Evolutionary conservation across 441 rosid genomes (phyloP).

Genomic region (Croton laevigatus): DNA sequence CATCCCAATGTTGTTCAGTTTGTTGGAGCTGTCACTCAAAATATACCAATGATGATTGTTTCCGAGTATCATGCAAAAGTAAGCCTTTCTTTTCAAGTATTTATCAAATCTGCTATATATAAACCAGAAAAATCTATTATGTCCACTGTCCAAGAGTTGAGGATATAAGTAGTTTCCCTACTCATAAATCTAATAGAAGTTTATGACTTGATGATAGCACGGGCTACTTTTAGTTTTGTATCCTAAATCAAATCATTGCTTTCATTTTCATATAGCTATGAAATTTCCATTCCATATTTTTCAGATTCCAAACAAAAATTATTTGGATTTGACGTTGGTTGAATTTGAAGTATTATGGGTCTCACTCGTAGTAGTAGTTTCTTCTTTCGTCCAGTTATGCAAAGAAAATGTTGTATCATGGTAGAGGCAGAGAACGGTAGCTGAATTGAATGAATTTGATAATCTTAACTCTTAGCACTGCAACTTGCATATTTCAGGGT

Average conservation of each 20-base stretch:
- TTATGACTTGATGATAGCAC: neutral
- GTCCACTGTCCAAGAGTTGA: neutral
- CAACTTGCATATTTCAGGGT: constrained; percentile 53
- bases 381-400: neutral
- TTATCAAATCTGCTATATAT: neutral
- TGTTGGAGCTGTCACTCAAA: constrained; percentile 99
- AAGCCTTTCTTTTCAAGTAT: constrained; percentile 22
- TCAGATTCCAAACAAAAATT: neutral
- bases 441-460: constrained; percentile 5
- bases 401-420: neutral
- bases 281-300: neutral
- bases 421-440: neutral
- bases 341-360: neutral
- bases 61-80: constrained; percentile 85
- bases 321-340: neutral
- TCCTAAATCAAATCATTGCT: neutral
- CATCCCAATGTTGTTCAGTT: constrained; percentile 98
- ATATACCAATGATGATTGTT: constrained; percentile 95
- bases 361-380: neutral
- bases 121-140: neutral
- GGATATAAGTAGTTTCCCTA: neutral
- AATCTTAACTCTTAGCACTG: constrained; percentile 6
- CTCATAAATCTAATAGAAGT: neutral
- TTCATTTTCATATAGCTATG: neutral
- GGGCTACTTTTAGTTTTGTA: neutral